These are phyloP conservation scores for Panicum hallii DNA, from an alignment of 202 grass and related monocot species.

Conservation along the genomic window DNA sequence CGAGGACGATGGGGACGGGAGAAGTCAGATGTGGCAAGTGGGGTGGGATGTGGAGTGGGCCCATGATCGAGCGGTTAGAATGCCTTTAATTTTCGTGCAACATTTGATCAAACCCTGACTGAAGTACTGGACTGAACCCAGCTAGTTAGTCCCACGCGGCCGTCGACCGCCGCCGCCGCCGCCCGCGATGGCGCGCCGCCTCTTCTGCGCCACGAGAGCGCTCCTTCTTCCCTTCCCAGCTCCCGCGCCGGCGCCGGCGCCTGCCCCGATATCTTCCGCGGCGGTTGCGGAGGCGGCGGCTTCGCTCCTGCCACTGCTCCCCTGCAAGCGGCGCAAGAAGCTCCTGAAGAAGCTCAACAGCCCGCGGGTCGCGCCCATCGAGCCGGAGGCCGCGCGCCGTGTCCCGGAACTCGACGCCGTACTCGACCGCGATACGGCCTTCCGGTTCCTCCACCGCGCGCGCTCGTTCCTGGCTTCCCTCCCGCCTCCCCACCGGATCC, in stretches of 20 bases:
- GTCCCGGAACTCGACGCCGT: constrained; percentile 59
- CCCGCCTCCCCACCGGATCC: constrained; percentile 56
- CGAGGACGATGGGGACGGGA: constrained; percentile 24
- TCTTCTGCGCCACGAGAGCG: constrained; percentile 59
- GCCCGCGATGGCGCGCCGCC: constrained; percentile 52
- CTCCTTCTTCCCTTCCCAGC: constrained; percentile 38
- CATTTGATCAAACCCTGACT: constrained; percentile 8
- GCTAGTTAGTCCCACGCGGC: neutral
- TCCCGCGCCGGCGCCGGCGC: neutral
- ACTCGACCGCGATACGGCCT: constrained; percentile 62
- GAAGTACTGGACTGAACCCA: neutral
- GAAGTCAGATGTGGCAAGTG: neutral
- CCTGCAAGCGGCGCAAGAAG: constrained; percentile 76
- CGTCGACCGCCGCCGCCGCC: constrained; percentile 22
- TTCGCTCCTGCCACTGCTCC: constrained; percentile 71
- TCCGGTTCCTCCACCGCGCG: constrained; percentile 73
- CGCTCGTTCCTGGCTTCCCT: constrained; percentile 63
- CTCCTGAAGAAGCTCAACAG: constrained; percentile 77
- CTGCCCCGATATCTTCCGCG: constrained; percentile 1
- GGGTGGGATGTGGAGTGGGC: neutral
- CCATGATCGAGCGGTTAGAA: constrained; percentile 34
- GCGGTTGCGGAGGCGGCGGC: constrained; percentile 47
- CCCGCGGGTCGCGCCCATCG: constrained; percentile 72
- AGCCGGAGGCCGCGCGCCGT: constrained; percentile 61
- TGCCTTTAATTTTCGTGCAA: constrained; percentile 29